Evolutionary conservation across 495 filamentous ascomycete genomes (phyloP), one percentile per base, ranked within the genome.

Genomic region (Neurospora cerealis): DNA sequence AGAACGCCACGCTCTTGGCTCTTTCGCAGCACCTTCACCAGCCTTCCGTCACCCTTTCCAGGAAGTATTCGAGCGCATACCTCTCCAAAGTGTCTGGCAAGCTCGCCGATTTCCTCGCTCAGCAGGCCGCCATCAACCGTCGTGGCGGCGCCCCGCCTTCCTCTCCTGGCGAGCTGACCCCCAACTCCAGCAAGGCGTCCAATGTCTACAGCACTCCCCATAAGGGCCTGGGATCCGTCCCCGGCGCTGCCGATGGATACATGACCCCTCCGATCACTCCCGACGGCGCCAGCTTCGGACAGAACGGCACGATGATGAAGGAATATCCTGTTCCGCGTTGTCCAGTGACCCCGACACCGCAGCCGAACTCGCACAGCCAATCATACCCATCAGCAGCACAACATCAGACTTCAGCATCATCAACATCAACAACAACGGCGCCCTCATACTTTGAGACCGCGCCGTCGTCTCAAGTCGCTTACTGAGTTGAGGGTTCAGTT

Each of bases 211-310:
- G 88, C 75, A 98, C 96, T 10, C 96, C 96, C 32, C 92, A 95
- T 79, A 99, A 99, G 86, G 87, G 88, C 17, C 86, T 90, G 69
- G 85, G 88, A 75, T 85, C 88, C 70, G 82, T 86, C 39, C 86
- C 88, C 38, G 87, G 88, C 72, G 86, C 92, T 73, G 89, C 90
- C 17, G 89, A 94, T 78, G 96, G 95, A 32, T 95, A 95, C 80
- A 89, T 96, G 73, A 98, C 96, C 32, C 96, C 96, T 24, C 96
- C 96, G 4, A 97, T 98, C 79, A 98, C 96, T 0, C 96, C 96
- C n/a, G 94, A 96, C 76, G 91, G 90, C 28, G 88, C 89, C 71
- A 87, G 85, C 70, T 93, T 90, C 73, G 80, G 85, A 60, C 82
- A 82, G 48, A 83, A 79, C 70, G 72, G 82, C 60, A 82, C 82